Percentiles rank a stretch among this genome's conserved stretches.
Evolutionary conservation across 2,329 filamentous ascomycete genomes (phyloP).

Genomic region (Tothia fuscella): DNA sequence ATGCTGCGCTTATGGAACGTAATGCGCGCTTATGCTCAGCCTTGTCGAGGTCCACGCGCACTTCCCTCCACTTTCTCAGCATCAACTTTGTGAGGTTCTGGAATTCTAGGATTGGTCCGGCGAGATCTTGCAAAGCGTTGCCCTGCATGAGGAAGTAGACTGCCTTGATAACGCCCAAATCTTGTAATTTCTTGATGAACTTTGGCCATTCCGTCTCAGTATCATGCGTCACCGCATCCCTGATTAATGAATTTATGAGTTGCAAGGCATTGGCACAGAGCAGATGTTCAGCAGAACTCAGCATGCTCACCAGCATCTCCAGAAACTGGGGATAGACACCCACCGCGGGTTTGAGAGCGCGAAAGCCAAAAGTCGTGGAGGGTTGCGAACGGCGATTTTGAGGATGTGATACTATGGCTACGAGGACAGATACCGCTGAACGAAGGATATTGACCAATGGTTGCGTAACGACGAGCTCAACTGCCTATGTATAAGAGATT

Average conservation of each 20-base stretch:
- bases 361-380: constrained; percentile 66
- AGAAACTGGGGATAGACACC: constrained; percentile 88
- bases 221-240: constrained; percentile 75
- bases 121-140: constrained; percentile 78
- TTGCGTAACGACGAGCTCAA: constrained; percentile 87
- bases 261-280: constrained; percentile 92
- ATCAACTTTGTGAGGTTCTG: constrained; percentile 83
- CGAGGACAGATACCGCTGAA: constrained; percentile 92
- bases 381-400: constrained; percentile 39
- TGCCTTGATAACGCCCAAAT: constrained; percentile 82
- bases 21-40: constrained; percentile 80
- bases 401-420: constrained; percentile 82
- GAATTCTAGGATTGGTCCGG: constrained; percentile 83
- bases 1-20: constrained; percentile 74
- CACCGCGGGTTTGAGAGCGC: constrained; percentile 82
- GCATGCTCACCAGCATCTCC: constrained; percentile 80
- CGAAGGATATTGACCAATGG: constrained; percentile 94
- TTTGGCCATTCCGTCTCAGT: constrained; percentile 79
- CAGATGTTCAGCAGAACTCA: constrained; percentile 89
- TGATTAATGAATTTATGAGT: constrained; percentile 87
- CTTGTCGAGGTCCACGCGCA: constrained; percentile 72
- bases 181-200: constrained; percentile 87
- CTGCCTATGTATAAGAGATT: constrained; percentile 41
- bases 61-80: constrained; percentile 76
- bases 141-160: constrained; percentile 91